phyloP scores from a whole-genome alignment of 768 basidiomycete species.

The Trametes cubensis region DNA sequence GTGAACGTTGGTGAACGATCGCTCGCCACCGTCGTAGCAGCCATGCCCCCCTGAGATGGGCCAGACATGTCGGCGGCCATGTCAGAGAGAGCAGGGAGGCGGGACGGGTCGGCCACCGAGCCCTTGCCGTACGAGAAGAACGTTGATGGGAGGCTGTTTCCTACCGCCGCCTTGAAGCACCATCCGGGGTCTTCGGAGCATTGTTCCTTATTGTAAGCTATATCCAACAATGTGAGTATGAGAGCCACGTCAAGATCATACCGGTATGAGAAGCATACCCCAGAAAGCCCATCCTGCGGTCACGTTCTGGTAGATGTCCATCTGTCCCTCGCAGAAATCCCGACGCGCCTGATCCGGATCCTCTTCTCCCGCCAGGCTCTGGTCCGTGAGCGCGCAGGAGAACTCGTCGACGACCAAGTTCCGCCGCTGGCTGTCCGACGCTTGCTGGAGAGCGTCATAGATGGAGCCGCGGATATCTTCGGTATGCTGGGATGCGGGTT shows the following conservation, averaged over 20 bases:
- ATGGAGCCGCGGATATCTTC: constrained; percentile 37
- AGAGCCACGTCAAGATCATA: neutral
- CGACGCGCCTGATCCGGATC: constrained; percentile 48
- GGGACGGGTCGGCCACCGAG: constrained; percentile 26
- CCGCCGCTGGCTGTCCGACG: constrained; percentile 38
- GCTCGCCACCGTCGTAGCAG: no score
- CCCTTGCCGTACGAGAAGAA: constrained; percentile 56
- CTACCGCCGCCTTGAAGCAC: constrained; percentile 69
- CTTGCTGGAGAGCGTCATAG: constrained; percentile 31
- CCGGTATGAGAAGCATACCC: constrained; percentile 44
- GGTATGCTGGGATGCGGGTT: constrained; percentile 49
- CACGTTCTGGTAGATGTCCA: constrained; percentile 56
- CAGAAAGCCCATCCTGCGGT: constrained; percentile 73
- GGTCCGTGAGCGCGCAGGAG: constrained; percentile 49
- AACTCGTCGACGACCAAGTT: constrained; percentile 56
- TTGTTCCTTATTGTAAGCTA: constrained; percentile 64
- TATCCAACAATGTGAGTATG: neutral
- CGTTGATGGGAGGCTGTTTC: constrained; percentile 53
- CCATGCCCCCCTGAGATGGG: constrained; percentile 14
- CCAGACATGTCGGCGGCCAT: constrained; percentile 26
- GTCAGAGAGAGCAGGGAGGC: constrained; percentile 29
- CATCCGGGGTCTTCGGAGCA: constrained; percentile 63
- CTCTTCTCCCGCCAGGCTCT: constrained; percentile 52
- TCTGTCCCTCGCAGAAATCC: constrained; percentile 60
- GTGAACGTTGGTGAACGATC: neutral